Conservation (phyloP, 1,139 yeast species). For the Sugiyamaella pinicola region DNA sequence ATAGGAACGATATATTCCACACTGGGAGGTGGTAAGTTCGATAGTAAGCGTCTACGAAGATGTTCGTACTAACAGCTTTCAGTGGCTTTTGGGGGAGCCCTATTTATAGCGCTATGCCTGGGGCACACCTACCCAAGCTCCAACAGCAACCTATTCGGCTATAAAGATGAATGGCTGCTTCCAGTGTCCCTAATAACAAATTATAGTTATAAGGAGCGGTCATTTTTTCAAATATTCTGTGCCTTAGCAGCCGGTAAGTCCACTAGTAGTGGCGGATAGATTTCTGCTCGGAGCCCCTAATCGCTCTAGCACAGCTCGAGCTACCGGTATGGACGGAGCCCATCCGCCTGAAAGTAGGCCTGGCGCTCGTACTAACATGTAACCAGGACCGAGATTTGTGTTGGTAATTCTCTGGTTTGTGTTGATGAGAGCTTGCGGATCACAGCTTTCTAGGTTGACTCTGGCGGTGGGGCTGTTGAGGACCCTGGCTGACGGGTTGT, state of each 20-base stretch:
- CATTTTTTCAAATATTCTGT: slow-evolving; percentile 72
- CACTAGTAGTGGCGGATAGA: not conserved
- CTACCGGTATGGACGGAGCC: too few species aligned
- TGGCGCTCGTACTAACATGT: too few species aligned
- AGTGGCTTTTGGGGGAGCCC: slow-evolving; percentile 20
- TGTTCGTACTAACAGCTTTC: slow-evolving; percentile 4
- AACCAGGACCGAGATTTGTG: slow-evolving; percentile 54
- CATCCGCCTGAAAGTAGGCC: too few species aligned
- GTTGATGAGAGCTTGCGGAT: slow-evolving; percentile 19
- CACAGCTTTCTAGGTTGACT: slow-evolving; percentile 3
- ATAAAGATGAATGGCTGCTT: slow-evolving; percentile 21
- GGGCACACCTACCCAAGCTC: slow-evolving; percentile 18
- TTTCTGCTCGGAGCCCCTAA: not conserved
- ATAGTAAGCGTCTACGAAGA: too few species aligned
- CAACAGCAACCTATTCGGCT: slow-evolving; percentile 12
- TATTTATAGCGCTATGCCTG: slow-evolving; percentile 19
- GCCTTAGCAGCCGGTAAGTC: slow-evolving; percentile 79
- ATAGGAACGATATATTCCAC: slow-evolving; percentile 10
- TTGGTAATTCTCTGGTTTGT: slow-evolving; percentile 76
- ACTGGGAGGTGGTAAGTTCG: too few species aligned
- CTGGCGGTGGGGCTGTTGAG: slow-evolving; percentile 16
- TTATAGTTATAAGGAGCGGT: slow-evolving; percentile 66
- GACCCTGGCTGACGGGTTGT: slow-evolving; percentile 9
- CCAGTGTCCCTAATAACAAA: slow-evolving; percentile 11
- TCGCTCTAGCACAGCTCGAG: too few species aligned